Evolutionary conservation across 257 asterid genomes (phyloP).

Genomic region (Apocynum venetum): DNA sequence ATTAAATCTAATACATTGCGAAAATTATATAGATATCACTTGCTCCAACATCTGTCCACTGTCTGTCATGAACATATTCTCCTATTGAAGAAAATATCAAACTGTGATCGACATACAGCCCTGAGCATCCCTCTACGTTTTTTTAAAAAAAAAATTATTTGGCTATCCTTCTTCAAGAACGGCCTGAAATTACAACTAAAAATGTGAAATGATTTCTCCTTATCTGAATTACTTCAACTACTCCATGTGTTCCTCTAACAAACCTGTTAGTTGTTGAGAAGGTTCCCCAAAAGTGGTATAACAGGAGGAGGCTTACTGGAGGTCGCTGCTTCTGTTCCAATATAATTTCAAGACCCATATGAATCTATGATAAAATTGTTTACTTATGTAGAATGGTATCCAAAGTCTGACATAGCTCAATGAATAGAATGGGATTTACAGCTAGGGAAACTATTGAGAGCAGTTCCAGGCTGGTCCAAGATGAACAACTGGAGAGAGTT

Average conservation of each 20-base stretch:
- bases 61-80: too few relatives aligned
- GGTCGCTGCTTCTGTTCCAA: neutral
- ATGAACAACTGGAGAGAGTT: neutral
- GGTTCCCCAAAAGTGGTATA: neutral
- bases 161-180: too few relatives aligned
- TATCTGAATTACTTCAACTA: neutral
- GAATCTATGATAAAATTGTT: neutral
- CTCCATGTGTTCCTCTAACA: neutral
- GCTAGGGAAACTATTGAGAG: neutral
- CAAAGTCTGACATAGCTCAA: neutral
- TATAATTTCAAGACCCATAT: neutral
- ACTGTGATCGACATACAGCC: neutral
- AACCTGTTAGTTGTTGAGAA: neutral
- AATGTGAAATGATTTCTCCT: neutral
- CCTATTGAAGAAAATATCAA: neutral
- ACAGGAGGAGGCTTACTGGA: too few relatives aligned
- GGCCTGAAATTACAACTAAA: neutral
- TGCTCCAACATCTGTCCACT: neutral
- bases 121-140: too few relatives aligned
- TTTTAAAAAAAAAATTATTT: too few relatives aligned
- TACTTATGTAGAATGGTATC: neutral
- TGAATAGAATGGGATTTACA: constrained; percentile 2
- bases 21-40: neutral
- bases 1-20: neutral
- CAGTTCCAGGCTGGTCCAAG: constrained; percentile 2